A percentile compares a stretch with the other conserved stretches of the same genome.
Evolutionary conservation across 768 basidiomycete species (phyloP).

Genomic region (Lactarius evosmus): DNA sequence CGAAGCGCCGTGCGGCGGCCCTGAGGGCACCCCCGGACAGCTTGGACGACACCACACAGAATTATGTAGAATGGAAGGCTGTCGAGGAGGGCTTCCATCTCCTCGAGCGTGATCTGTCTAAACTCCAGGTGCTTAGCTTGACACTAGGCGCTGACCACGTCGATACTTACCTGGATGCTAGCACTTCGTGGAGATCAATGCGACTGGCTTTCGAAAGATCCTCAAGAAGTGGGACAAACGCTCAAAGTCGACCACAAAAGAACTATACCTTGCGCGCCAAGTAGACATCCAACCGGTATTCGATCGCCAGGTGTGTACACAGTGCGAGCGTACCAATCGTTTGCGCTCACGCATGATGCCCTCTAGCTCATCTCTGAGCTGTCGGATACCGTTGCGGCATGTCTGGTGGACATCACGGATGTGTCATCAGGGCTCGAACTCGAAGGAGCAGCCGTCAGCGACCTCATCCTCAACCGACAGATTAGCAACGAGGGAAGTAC

Average conservation of each 20-base stretch:
- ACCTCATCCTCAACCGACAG: conserved; percentile 66
- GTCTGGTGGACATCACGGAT: conserved; percentile 75
- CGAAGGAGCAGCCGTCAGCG: conserved; percentile 73
- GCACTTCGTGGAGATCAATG: conserved; percentile 98
- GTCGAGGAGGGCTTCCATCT: conserved; percentile 95
- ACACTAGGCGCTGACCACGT: conserved; percentile 16
- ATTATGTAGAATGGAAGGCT: conserved; percentile 90
- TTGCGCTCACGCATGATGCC: neutral
- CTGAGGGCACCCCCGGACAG: conserved; percentile 68
- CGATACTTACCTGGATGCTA: conserved; percentile 35
- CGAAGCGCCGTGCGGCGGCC: conserved; percentile 85
- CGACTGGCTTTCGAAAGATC: conserved; percentile 94
- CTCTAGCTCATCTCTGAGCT: conserved; percentile 88
- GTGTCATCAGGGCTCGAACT: conserved; percentile 71
- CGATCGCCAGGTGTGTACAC: conserved; percentile 75
- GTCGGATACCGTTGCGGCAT: conserved; percentile 85
- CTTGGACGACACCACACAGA: conserved; percentile 52
- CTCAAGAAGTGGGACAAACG: conserved; percentile 99
- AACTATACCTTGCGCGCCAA: conserved; percentile 91
- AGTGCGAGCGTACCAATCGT: conserved; percentile 3
- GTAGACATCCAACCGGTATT: conserved; percentile 99
- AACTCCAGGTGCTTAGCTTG: conserved; percentile 70
- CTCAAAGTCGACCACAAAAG: conserved; percentile 92
- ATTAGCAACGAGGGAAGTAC: conserved; percentile 59
- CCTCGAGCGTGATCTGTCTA: conserved; percentile 90